Percentiles rank a stretch among this genome's conserved stretches.
phyloP scores from a whole-genome alignment of 345 rosid genomes.

The sweet orange (Citrus sinensis) region DVS_A1.0 CM039163.1:7841501-7842000 shows the following conservation, averaged over 20 bases:
- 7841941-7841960: slow-evolving; percentile 9
- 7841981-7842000: slow-evolving; percentile 96
- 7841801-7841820: background rate
- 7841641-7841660: slow-evolving; percentile 90
- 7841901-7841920: too few relatives aligned
- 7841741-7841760: slow-evolving; percentile 82
- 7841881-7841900: too few relatives aligned
- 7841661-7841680: slow-evolving; percentile 96
- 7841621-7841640: slow-evolving; percentile 78
- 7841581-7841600: background rate
- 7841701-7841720: slow-evolving; percentile 84
- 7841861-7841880: background rate
- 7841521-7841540: background rate
- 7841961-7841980: slow-evolving; percentile 89
- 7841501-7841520: background rate
- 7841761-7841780: slow-evolving; percentile 13
- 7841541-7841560: background rate
- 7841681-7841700: slow-evolving; percentile 76
- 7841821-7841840: background rate
- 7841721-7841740: slow-evolving; percentile 94
- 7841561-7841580: background rate
- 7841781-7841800: background rate
- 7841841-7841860: background rate
- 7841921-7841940: background rate
- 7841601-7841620: slow-evolving; percentile 67